Evolutionary conservation across 2,329 filamentous ascomycete genomes (phyloP), one percentile per base, ranked within the genome.

Genomic region (Anisogramma anomala): DNA sequence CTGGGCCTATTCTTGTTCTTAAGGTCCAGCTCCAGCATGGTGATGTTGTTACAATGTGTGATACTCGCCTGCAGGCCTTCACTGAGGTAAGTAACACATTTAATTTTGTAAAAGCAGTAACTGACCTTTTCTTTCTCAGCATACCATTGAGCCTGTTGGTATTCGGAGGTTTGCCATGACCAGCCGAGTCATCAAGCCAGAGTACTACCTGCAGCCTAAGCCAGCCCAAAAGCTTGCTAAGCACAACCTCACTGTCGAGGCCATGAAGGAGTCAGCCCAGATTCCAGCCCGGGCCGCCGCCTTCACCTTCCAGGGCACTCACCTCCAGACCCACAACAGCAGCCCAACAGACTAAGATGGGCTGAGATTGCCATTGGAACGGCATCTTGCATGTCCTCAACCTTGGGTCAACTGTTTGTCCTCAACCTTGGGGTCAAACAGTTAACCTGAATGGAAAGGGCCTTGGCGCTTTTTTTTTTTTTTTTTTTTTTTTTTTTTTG

Each of bases 41-140:
- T 0, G 78, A 82, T 52, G 68, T 82, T 9, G 66, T 77, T 2
- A 60, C 81, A 14, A 82, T 82, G 77, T 47, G 45, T 9, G 45
- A 43, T 13, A 59, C 59, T 0, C 58, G 61, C 0, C 71, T 83
- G 10, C 79, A 83, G 49, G 62, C 66, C 48, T 62, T 67, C 15
- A 77, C 77, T 41, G 74, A 80, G 48, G 69, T 68, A 49, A 48
- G 60, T 55, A 10, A 25, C 17, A 14, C n/a, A 30, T 13, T 35
- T 17, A 32, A 32, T 15, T 3, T 1, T 14, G 17, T 20, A 1
- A 17, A 17, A 2, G 18, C 36, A 23, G 50, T 61, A 39, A 59
- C 41, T 23, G 13, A 15, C 6, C n/a, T 26, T 9, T 23, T n/a
- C n/a, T 35, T 17, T 36, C n/a, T 10, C 13, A 47, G 45, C 45